A percentile compares a stretch with the other conserved stretches of the same genome.
phyloP scores from a whole-genome alignment of 2,329 filamentous ascomycete genomes.

The Colletotrichum liriopes region DNA sequence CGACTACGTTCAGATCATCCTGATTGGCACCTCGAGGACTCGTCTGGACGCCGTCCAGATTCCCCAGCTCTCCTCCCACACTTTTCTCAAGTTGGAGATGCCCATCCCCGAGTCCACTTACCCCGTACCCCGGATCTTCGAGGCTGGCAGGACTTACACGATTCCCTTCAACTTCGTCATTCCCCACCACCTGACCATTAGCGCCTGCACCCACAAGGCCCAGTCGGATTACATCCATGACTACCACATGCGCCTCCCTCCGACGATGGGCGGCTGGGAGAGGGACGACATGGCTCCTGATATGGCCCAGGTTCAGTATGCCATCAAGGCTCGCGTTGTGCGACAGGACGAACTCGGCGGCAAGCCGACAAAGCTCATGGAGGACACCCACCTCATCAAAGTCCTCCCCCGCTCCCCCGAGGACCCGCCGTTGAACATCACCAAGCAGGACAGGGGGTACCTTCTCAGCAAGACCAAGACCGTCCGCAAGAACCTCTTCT shows the following conservation, averaged over 20 bases:
- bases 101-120: conserved; percentile 65
- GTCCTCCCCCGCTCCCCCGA: conserved; percentile 67
- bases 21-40: conserved; percentile 67
- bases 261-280: conserved; percentile 67
- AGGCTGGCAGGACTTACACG: conserved; percentile 63
- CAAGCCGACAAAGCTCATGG: conserved; percentile 54
- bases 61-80: conserved; percentile 64
- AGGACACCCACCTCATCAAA: conserved; percentile 62
- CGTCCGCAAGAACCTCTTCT: conserved; percentile 68
- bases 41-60: conserved; percentile 66
- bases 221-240: conserved; percentile 63
- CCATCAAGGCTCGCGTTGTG: conserved; percentile 63
- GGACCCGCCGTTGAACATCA: conserved; percentile 67
- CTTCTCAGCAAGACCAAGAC: conserved; percentile 66
- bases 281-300: conserved; percentile 69
- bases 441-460: conserved; percentile 65
- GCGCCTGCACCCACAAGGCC: conserved; percentile 68
- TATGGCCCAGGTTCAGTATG: conserved; percentile 70
- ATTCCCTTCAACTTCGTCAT: conserved; percentile 74
- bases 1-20: conserved; percentile 67
- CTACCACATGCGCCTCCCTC: conserved; percentile 68
- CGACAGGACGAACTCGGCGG: conserved; percentile 50
- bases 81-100: conserved; percentile 71
- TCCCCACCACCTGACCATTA: conserved; percentile 70
- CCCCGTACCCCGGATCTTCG: conserved; percentile 63